phyloP scores from a whole-genome alignment of 2,329 filamentous ascomycete species.

The Arthrobotrys pseudoclavata region DNA sequence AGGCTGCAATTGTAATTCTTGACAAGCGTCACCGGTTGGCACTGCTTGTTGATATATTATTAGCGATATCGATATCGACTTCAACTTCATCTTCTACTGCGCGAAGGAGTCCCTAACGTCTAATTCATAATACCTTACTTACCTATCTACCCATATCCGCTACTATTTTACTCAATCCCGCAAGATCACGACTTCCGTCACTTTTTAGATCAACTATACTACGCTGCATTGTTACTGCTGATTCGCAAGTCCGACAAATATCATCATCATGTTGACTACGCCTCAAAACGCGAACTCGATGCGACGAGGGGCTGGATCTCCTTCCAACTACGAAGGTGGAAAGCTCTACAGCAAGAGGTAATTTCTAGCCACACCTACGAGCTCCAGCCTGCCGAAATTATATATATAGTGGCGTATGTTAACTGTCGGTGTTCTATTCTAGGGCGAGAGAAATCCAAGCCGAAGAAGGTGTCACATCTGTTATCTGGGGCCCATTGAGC shows the following conservation, averaged over 20 bases:
- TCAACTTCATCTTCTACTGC: slow-evolving; percentile 26
- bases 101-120: slow-evolving; percentile 48
- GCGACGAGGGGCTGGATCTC: slow-evolving; percentile 91
- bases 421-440: background rate
- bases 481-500: slow-evolving; percentile 93
- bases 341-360: slow-evolving; percentile 94
- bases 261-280: slow-evolving; percentile 61
- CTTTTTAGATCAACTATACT: slow-evolving; percentile 47
- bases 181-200: slow-evolving; percentile 15
- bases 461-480: slow-evolving; percentile 85
- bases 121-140: slow-evolving; percentile 60
- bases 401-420: slow-evolving; percentile 15
- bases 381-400: slow-evolving; percentile 37
- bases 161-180: too few relatives aligned
- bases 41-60: slow-evolving; percentile 50
- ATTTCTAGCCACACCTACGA: slow-evolving; percentile 64
- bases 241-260: slow-evolving; percentile 46
- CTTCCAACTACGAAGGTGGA: slow-evolving; percentile 87
- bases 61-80: slow-evolving; percentile 31
- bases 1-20: slow-evolving; percentile 57
- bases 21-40: slow-evolving; percentile 59
- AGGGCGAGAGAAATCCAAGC: slow-evolving; percentile 97
- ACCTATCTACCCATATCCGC: slow-evolving; percentile 24
- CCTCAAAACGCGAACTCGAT: slow-evolving; percentile 68
- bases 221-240: slow-evolving; percentile 57